Evolutionary conservation across 306 rosid species (phyloP).

Genomic region (Prunus salicina): DNA sequence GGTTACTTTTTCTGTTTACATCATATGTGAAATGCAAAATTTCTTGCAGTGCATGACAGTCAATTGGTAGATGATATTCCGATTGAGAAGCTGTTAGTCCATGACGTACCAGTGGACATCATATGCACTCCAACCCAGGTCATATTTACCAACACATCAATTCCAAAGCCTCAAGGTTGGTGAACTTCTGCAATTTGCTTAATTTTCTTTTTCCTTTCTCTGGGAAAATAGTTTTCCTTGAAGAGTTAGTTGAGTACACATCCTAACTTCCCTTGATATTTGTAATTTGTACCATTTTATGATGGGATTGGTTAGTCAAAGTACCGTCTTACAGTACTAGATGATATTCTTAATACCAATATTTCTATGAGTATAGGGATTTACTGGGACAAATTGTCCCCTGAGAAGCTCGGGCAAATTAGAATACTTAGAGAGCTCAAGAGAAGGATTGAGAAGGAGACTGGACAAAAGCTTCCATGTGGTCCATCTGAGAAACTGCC

Average conservation of each 20-base stretch:
- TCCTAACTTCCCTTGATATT: not conserved
- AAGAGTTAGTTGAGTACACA: not conserved
- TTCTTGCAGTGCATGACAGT: conserved; percentile 72
- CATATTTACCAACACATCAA: conserved; percentile 59
- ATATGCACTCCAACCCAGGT: conserved; percentile 83
- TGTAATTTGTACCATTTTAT: no score
- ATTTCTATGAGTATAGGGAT: conserved; percentile 47
- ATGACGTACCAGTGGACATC: conserved; percentile 88
- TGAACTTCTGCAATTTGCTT: conserved; percentile 21
- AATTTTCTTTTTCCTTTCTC: not conserved
- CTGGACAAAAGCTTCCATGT: conserved; percentile 63
- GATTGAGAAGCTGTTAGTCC: conserved; percentile 68
- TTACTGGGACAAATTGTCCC: conserved; percentile 93
- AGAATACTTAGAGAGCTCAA: conserved; percentile 80
- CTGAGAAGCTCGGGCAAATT: conserved; percentile 81
- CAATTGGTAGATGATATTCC: conserved; percentile 89
- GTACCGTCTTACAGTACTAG: not conserved
- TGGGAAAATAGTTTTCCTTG: not conserved
- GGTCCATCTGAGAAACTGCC: conserved; percentile 85
- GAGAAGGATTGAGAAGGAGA: conserved; percentile 62
- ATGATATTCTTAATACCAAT: not conserved
- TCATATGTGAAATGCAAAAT: conserved; percentile 10
- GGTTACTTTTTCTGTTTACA: not conserved
- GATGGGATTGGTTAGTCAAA: not conserved
- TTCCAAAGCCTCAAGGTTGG: conserved; percentile 91